Percentiles rank a stretch among this genome's conserved stretches.
Evolutionary conservation across 2,329 filamentous ascomycete genomes (phyloP).

Genomic region (Myotisia sp.): DNA sequence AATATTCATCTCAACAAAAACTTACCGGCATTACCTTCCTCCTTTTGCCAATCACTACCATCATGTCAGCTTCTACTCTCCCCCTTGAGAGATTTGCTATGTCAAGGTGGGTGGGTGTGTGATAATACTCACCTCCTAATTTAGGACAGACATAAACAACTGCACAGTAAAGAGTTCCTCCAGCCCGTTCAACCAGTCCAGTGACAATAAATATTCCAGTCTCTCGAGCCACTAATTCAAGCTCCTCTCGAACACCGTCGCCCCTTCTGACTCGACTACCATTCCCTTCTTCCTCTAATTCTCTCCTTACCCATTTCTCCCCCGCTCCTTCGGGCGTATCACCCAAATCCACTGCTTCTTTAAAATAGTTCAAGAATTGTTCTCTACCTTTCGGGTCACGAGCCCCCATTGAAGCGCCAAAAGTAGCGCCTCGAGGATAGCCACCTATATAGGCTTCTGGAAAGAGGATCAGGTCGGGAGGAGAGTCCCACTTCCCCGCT

Average conservation of each 20-base stretch:
- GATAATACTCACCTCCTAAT: too few relatives aligned
- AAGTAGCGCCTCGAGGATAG: slow-evolving; percentile 68
- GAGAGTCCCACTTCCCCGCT: too few relatives aligned
- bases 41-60: slow-evolving; percentile 67
- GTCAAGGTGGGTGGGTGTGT: too few relatives aligned
- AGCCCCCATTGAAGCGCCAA: slow-evolving; percentile 60
- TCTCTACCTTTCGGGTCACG: slow-evolving; percentile 58
- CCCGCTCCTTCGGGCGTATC: slow-evolving; percentile 61
- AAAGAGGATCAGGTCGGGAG: slow-evolving; percentile 67
- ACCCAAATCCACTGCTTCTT: slow-evolving; percentile 64
- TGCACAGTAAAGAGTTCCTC: slow-evolving; percentile 71
- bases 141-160: slow-evolving; percentile 71
- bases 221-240: slow-evolving; percentile 62
- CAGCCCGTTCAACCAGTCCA: slow-evolving; percentile 64
- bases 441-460: slow-evolving; percentile 87
- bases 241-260: slow-evolving; percentile 63
- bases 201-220: slow-evolving; percentile 71
- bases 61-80: too few relatives aligned
- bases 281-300: slow-evolving; percentile 40
- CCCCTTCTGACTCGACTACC: slow-evolving; percentile 46
- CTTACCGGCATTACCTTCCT: slow-evolving; percentile 79
- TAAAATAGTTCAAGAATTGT: slow-evolving; percentile 70
- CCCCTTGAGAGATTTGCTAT: too few relatives aligned
- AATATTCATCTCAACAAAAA: slow-evolving; percentile 9
- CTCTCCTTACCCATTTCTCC: slow-evolving; percentile 53